Evolutionary conservation across 1,284 basidiomycete genomes (phyloP).

Genomic region (Ustilago tritici): DNA sequence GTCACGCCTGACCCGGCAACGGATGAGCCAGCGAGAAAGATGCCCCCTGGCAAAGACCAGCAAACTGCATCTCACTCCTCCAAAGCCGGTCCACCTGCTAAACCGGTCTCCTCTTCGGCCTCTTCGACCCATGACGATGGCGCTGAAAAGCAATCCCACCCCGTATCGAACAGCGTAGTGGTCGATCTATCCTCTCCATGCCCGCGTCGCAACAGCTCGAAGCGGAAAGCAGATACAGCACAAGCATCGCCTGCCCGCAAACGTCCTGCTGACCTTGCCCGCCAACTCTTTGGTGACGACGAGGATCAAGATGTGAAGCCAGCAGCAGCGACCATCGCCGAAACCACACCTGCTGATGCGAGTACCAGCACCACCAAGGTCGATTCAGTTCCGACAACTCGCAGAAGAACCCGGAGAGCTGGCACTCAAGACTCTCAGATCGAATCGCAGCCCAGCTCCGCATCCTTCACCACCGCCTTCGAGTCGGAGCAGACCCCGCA

Average conservation of each 20-base stretch:
- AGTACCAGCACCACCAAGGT: background rate
- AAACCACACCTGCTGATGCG: background rate
- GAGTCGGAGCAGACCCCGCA: conserved; percentile 5
- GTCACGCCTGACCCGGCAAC: conserved; percentile 4
- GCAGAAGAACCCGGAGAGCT: conserved; percentile 33
- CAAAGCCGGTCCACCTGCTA: background rate
- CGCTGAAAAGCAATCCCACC: background rate
- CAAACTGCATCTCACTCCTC: background rate
- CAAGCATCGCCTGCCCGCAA: conserved; percentile 9
- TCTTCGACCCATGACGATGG: background rate
- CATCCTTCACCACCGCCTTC: conserved; percentile 29
- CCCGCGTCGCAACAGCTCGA: background rate
- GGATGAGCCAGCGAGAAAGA: conserved; percentile 19
- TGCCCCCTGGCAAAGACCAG: conserved; percentile 23
- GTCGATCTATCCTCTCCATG: background rate
- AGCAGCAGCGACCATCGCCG: background rate
- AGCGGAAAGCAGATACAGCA: conserved; percentile 9
- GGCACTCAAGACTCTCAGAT: conserved; percentile 20
- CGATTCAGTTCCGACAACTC: conserved; percentile 7
- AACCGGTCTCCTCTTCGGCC: background rate
- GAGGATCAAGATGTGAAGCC: conserved; percentile 6
- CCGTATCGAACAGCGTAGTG: background rate
- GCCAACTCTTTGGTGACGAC: conserved; percentile 27
- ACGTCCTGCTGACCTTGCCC: conserved; percentile 17
- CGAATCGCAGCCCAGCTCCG: conserved; percentile 29